Percentiles rank a stretch among this genome's conserved stretches.
Evolutionary conservation across 2,329 filamentous ascomycete genomes (phyloP).

Genomic region (Phialocephala sp.): DNA sequence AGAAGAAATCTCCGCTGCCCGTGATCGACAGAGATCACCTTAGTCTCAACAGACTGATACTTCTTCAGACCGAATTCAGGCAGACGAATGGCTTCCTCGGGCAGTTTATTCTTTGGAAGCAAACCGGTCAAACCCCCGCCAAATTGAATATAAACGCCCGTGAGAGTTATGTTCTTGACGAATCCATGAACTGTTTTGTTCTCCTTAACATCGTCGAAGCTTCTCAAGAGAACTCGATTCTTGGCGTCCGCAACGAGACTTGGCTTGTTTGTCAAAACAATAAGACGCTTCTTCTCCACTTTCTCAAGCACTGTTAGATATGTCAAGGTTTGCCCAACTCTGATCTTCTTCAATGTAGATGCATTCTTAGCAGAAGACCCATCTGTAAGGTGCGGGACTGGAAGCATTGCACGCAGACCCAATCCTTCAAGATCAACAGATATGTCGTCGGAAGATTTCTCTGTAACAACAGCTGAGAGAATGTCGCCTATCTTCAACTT

Average conservation of each 20-base stretch:
- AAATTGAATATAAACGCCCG: constrained; percentile 89
- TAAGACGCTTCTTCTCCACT: constrained; percentile 74
- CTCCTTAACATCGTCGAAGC: constrained; percentile 73
- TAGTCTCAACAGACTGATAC: constrained; percentile 76
- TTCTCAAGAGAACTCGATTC: constrained; percentile 72
- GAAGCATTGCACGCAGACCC: constrained; percentile 78
- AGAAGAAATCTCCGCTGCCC: constrained; percentile 72
- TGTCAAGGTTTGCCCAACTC: constrained; percentile 81
- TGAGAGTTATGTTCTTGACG: constrained; percentile 81
- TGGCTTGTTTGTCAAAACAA: constrained; percentile 82
- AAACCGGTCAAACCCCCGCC: constrained; percentile 77
- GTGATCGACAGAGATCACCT: constrained; percentile 73
- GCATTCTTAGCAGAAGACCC: constrained; percentile 80
- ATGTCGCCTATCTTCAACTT: constrained; percentile 74
- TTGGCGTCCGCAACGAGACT: constrained; percentile 79
- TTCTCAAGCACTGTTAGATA: constrained; percentile 90
- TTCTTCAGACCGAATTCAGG: constrained; percentile 80
- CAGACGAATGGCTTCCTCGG: constrained; percentile 69
- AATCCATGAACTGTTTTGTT: constrained; percentile 77
- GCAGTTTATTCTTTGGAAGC: constrained; percentile 78
- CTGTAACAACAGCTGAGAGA: constrained; percentile 79
- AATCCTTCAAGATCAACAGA: constrained; percentile 77
- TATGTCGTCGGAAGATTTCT: constrained; percentile 78
- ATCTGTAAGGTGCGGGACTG: constrained; percentile 82
- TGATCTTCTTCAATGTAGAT: constrained; percentile 78